Evolutionary conservation across 2,329 filamentous ascomycete genomes (phyloP).

Genomic region (Pseudogymnoascus verrucosus): DNA sequence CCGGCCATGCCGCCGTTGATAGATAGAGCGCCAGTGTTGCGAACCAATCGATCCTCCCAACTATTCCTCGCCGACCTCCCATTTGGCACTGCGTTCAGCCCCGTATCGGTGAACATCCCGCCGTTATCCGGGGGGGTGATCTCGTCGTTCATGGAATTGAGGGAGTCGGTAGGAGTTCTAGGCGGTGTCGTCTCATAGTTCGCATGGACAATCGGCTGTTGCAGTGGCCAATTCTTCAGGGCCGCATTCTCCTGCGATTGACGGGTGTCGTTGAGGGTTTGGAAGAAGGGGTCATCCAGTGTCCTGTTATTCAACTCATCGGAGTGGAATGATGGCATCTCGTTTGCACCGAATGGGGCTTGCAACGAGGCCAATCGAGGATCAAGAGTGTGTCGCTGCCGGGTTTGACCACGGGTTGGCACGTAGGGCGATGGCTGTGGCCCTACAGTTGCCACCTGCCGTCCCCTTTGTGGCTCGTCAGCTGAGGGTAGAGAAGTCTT

Average conservation of each 20-base stretch:
- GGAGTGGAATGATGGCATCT: slow-evolving; percentile 44
- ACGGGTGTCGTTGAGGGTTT: slow-evolving; percentile 31
- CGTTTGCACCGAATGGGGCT: slow-evolving; percentile 25
- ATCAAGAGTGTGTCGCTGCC: background rate
- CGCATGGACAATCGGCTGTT: slow-evolving; percentile 22
- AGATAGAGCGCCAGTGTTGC: slow-evolving; percentile 25
- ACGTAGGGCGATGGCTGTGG: slow-evolving; percentile 2
- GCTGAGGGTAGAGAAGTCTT: slow-evolving; percentile 3
- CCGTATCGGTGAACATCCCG: slow-evolving; percentile 34
- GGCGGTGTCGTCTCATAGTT: slow-evolving; percentile 26
- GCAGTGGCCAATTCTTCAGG: slow-evolving; percentile 19
- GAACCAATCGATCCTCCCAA: slow-evolving; percentile 25
- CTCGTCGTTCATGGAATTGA: slow-evolving; percentile 25
- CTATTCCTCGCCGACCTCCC: slow-evolving; percentile 41
- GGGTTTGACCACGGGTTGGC: background rate
- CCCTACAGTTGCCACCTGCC: slow-evolving; percentile 8
- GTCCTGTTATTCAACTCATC: slow-evolving; percentile 31
- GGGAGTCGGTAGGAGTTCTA: slow-evolving; percentile 25
- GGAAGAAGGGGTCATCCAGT: slow-evolving; percentile 22
- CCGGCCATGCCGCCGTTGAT: slow-evolving; percentile 24
- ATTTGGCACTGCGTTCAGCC: slow-evolving; percentile 53
- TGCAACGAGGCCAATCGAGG: slow-evolving; percentile 2
- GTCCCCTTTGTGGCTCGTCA: slow-evolving; percentile 4
- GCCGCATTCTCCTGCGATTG: slow-evolving; percentile 25
- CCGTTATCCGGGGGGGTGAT: slow-evolving; percentile 22